These are phyloP conservation scores for Farysia itapuensis DNA, from an alignment of 1,284 basidiomycete species.

Conservation along the genomic window DNA sequence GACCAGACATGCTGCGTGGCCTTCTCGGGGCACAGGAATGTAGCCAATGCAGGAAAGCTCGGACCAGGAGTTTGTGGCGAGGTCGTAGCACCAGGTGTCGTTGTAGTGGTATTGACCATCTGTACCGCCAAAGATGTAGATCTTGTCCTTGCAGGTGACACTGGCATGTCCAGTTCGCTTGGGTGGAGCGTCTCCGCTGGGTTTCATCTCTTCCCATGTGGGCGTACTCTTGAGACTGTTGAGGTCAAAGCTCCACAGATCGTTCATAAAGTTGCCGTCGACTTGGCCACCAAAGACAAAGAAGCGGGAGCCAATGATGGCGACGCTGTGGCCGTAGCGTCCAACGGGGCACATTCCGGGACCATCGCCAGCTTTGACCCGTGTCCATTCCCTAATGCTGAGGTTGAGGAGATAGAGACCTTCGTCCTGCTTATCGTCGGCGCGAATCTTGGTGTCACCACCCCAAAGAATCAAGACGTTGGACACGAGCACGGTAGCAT, in stretches of 20 bases:
- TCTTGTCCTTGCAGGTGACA: conserved; percentile 79
- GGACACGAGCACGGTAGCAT: conserved; percentile 91
- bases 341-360: conserved; percentile 70
- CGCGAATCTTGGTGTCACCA: conserved; percentile 80
- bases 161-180: conserved; percentile 90
- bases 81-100: conserved; percentile 96
- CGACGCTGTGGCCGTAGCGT: conserved; percentile 92
- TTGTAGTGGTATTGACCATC: conserved; percentile 99
- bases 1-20: conserved; percentile 92
- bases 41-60: conserved; percentile 96
- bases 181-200: conserved; percentile 71
- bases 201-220: conserved; percentile 73
- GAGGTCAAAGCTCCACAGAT: conserved; percentile 95
- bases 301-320: conserved; percentile 88
- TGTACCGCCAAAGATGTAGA: conserved; percentile 91
- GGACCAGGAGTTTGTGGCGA: conserved; percentile 78
- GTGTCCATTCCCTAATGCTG: conserved; percentile 85
- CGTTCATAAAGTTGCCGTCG: conserved; percentile 80
- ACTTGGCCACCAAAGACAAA: conserved; percentile 96
- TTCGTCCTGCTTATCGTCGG: conserved; percentile 84
- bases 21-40: conserved; percentile 93
- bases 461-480: conserved; percentile 98
- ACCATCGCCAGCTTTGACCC: conserved; percentile 64
- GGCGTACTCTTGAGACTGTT: conserved; percentile 58
- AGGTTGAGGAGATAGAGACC: conserved; percentile 93